Evolutionary conservation across 257 asterid species (phyloP).

Genomic region (Henckelia pumila): DNA sequence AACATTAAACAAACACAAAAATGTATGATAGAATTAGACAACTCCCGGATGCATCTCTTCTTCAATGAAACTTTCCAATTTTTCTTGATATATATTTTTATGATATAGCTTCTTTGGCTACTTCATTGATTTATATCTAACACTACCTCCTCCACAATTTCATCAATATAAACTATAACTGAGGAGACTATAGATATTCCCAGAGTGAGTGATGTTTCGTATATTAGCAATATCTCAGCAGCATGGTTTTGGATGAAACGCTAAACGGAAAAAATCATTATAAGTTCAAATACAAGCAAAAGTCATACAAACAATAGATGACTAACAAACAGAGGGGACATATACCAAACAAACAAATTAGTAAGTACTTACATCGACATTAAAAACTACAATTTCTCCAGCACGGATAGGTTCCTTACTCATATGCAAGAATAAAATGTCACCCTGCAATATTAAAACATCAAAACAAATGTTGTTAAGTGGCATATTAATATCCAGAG

Average conservation of each 20-base stretch:
- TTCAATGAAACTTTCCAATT: constrained; percentile 5
- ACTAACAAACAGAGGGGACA: constrained; percentile 15
- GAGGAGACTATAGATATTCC: not conserved
- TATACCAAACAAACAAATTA: not conserved
- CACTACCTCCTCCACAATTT: not conserved
- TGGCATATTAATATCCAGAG: not conserved
- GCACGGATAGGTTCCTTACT: constrained; percentile 94
- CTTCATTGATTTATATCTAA: not conserved
- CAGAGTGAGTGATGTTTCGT: not conserved
- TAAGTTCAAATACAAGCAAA: not conserved
- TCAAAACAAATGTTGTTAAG: not conserved
- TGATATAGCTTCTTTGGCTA: not conserved
- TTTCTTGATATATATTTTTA: not conserved
- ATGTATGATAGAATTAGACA: not conserved
- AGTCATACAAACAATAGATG: constrained; percentile 11
- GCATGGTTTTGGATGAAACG: not conserved
- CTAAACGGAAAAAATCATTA: not conserved
- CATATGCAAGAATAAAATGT: constrained; percentile 96
- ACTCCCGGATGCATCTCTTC: not conserved
- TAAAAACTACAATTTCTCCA: constrained; percentile 97
- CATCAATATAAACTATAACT: not conserved
- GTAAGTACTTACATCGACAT: constrained; percentile 71
- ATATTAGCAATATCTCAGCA: not conserved
- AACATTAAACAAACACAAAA: not conserved
- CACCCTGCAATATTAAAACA: constrained; percentile 70